Conservation (phyloP, 2,329 filamentous ascomycete species). For the Penicillium verrucosum region DNA sequence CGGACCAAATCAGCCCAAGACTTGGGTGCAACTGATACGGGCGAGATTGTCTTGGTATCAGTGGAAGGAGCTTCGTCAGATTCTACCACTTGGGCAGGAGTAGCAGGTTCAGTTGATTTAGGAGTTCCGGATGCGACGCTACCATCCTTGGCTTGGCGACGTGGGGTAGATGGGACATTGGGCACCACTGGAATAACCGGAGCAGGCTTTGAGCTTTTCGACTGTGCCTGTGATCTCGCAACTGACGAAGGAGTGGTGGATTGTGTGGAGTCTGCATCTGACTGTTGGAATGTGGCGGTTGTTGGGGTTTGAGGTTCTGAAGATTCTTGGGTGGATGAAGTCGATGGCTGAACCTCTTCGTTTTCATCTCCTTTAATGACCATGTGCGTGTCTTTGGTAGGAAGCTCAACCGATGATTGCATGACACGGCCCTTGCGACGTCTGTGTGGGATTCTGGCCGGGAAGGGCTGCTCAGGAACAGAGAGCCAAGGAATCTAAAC, state of each 20-base stretch:
- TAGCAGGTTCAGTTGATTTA: constrained; percentile 26
- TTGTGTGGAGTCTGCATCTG: constrained; percentile 54
- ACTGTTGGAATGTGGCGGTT: constrained; percentile 58
- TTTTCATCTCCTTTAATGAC: constrained; percentile 22
- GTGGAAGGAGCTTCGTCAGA: background rate
- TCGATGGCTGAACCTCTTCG: constrained; percentile 21
- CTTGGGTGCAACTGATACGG: constrained; percentile 52
- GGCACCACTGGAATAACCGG: constrained; percentile 50
- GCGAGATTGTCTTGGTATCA: constrained; percentile 37
- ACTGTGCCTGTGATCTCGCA: constrained; percentile 31
- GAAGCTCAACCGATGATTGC: constrained; percentile 49
- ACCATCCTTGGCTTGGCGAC: constrained; percentile 37
- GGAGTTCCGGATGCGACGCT: constrained; percentile 35
- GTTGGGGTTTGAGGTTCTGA: constrained; percentile 56
- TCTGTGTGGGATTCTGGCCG: constrained; percentile 48
- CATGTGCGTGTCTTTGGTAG: constrained; percentile 42
- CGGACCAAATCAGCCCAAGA: constrained; percentile 69
- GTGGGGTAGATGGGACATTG: constrained; percentile 34
- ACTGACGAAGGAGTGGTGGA: constrained; percentile 56
- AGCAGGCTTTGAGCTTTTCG: constrained; percentile 33
- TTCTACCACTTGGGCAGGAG: constrained; percentile 3
- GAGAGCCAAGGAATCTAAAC: constrained; percentile 60
- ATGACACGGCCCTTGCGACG: constrained; percentile 43
- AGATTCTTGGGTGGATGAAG: constrained; percentile 21
- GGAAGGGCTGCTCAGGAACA: constrained; percentile 53